These are phyloP conservation scores for Hortaea werneckii DNA, from an alignment of 2,329 filamentous ascomycete genomes.

Conservation along the genomic window DNA sequence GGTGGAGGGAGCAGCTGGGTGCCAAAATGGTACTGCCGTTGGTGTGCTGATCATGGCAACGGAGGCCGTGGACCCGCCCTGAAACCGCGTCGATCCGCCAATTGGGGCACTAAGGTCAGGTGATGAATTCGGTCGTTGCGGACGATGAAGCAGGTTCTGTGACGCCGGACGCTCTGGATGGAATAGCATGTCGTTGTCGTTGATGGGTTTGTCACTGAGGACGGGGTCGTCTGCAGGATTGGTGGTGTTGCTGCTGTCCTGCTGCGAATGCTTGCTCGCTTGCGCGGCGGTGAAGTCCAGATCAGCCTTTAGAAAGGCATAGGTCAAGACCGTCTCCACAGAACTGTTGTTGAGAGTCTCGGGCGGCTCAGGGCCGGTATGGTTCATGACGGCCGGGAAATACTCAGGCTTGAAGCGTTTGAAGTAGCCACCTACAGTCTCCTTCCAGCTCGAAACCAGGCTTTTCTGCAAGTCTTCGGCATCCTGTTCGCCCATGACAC, in stretches of 20 bases:
- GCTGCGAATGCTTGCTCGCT: constrained; percentile 50
- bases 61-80: constrained; percentile 87
- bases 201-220: constrained; percentile 65
- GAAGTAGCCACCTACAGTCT: constrained; percentile 88
- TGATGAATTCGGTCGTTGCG: constrained; percentile 28
- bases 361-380: constrained; percentile 1
- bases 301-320: constrained; percentile 88
- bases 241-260: neutral
- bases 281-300: constrained; percentile 89
- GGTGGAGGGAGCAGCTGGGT: constrained; percentile 74
- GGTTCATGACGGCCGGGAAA: constrained; percentile 36
- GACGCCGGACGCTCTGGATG: constrained; percentile 40
- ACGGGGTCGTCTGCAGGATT: constrained; percentile 52
- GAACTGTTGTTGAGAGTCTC: constrained; percentile 38
- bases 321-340: constrained; percentile 71
- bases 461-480: constrained; percentile 59
- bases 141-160: constrained; percentile 29
- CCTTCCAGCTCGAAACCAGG: constrained; percentile 68
- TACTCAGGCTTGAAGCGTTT: constrained; percentile 75
- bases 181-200: constrained; percentile 74
- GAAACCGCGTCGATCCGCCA: constrained; percentile 67
- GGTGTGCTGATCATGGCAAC: constrained; percentile 86
- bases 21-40: constrained; percentile 88
- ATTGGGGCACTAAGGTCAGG: constrained; percentile 50
- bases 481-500: constrained; percentile 44